phyloP scores from a whole-genome alignment of 495 filamentous ascomycete genomes.

The Aspergillus egyptiacus region DNA sequence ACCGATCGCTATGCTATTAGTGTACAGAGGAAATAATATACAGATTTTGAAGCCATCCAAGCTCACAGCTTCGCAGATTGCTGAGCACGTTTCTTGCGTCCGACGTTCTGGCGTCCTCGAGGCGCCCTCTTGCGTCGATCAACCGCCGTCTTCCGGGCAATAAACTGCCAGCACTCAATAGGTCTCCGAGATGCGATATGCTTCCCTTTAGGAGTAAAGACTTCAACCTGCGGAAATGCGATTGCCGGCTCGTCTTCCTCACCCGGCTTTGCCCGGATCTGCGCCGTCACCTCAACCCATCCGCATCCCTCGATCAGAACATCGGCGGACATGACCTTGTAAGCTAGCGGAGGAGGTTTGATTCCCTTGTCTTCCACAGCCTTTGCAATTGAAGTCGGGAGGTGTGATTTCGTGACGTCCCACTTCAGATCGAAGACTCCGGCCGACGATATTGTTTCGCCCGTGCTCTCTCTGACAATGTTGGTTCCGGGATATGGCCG shows the following conservation, averaged over 20 bases:
- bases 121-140: conserved; percentile 27
- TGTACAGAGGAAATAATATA: neutral
- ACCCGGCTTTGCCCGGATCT: conserved; percentile 58
- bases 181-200: conserved; percentile 63
- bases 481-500: conserved; percentile 49
- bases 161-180: conserved; percentile 63
- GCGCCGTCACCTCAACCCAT: conserved; percentile 85
- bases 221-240: conserved; percentile 65
- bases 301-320: conserved; percentile 86
- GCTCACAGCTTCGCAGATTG: neutral
- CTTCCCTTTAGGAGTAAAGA: conserved; percentile 77
- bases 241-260: conserved; percentile 14
- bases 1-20: conserved; percentile 31
- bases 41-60: neutral
- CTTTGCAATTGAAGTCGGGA: conserved; percentile 33
- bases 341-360: conserved; percentile 54
- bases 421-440: conserved; percentile 68
- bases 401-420: conserved; percentile 66
- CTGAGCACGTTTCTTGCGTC: conserved; percentile 19
- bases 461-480: conserved; percentile 53
- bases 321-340: conserved; percentile 70
- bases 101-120: conserved; percentile 24
- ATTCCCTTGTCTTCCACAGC: conserved; percentile 28
- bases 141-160: conserved; percentile 29
- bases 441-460: conserved; percentile 53